phyloP scores from a whole-genome alignment of 306 rosid species.

The Glycine tomentella region DNA sequence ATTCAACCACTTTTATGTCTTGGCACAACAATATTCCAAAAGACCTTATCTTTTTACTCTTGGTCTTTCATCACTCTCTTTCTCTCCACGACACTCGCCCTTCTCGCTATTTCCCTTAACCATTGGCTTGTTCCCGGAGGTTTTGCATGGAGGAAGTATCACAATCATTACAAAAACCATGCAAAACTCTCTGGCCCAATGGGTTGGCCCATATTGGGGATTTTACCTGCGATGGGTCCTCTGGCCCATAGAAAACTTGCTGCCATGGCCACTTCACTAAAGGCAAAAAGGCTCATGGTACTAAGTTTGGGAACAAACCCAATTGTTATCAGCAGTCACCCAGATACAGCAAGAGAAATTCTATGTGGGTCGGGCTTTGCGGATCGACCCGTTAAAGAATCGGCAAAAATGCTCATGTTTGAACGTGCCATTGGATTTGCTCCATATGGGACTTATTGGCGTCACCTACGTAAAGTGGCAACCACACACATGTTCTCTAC shows the following conservation, averaged over 20 bases:
- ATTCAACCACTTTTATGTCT: constrained; percentile 37
- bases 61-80: constrained; percentile 39
- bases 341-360: no score
- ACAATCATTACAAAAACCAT: not conserved
- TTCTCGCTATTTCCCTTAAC: constrained; percentile 48
- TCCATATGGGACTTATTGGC: no score
- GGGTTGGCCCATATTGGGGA: constrained; percentile 74
- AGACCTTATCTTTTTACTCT: not conserved
- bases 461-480: no score
- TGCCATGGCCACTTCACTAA: constrained; percentile 47
- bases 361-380: no score
- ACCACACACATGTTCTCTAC: no score
- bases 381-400: no score
- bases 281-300: constrained; percentile 49
- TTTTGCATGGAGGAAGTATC: constrained; percentile 65
- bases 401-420: no score
- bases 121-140: constrained; percentile 68
- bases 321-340: no score
- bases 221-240: constrained; percentile 60
- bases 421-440: no score
- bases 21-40: constrained; percentile 14
- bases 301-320: no score
- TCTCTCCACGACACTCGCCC: constrained; percentile 37
- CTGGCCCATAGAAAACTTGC: constrained; percentile 71
- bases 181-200: constrained; percentile 50